These are phyloP conservation scores for Phialemonium atrogriseum DNA, from an alignment of 2,329 filamentous ascomycete genomes.

Conservation along the genomic window DNA sequence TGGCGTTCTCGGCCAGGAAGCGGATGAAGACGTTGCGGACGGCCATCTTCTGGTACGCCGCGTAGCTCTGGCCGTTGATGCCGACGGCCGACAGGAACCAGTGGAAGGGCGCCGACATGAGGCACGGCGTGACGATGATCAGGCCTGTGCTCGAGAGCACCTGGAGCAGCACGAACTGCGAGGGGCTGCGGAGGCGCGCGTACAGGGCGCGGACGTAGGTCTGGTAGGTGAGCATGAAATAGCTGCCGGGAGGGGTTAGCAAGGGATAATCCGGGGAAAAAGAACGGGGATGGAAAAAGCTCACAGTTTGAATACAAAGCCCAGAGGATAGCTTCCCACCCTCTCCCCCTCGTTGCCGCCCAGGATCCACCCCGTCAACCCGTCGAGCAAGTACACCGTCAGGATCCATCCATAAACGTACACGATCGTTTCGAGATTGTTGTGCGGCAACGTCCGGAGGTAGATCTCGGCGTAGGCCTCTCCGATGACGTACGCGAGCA, in stretches of 20 bases:
- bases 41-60: slow-evolving; percentile 57
- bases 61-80: slow-evolving; percentile 51
- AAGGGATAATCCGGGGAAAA: not conserved
- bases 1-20: slow-evolving; percentile 58
- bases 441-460: slow-evolving; percentile 56
- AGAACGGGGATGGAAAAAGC: slow-evolving; percentile 14
- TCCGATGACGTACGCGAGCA: slow-evolving; percentile 59
- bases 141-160: slow-evolving; percentile 54
- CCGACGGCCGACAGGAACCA: slow-evolving; percentile 43
- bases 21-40: slow-evolving; percentile 60
- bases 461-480: slow-evolving; percentile 65
- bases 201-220: slow-evolving; percentile 63
- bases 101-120: slow-evolving; percentile 54
- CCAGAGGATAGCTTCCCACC: slow-evolving; percentile 61
- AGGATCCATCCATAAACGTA: slow-evolving; percentile 65
- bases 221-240: slow-evolving; percentile 63
- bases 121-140: slow-evolving; percentile 55
- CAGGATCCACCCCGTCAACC: slow-evolving; percentile 57
- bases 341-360: slow-evolving; percentile 58
- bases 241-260: slow-evolving; percentile 30
- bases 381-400: slow-evolving; percentile 57
- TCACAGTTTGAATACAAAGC: slow-evolving; percentile 63
- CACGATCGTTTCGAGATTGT: slow-evolving; percentile 57
- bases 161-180: slow-evolving; percentile 58
- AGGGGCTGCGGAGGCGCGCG: slow-evolving; percentile 56